Evolutionary conservation across 176 grass and related monocot genomes (phyloP).

Genomic region (Typha latifolia): DNA sequence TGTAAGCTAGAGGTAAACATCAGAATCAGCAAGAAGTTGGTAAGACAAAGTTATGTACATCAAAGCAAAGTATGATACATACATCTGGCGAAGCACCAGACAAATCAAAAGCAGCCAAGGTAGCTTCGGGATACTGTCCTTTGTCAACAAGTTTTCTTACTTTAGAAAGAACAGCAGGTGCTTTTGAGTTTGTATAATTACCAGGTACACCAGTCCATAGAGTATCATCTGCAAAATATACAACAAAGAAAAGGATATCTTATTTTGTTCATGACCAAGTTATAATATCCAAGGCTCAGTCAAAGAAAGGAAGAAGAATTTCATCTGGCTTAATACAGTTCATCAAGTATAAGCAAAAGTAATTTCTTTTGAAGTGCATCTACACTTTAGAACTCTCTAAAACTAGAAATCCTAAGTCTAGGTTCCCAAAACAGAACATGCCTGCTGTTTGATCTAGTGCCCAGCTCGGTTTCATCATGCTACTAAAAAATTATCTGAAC

Average conservation of each 20-base stretch:
- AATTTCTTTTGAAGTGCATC: no score
- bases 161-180: conserved; percentile 57
- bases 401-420: no score
- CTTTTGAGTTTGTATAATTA: conserved; percentile 65
- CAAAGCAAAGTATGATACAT: conserved; percentile 18
- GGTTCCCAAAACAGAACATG: no score
- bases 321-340: no score
- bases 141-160: conserved; percentile 74
- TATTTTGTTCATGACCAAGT: no score
- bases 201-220: conserved; percentile 86
- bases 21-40: not conserved
- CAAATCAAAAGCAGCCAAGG: conserved; percentile 46
- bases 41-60: not conserved
- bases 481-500: no score
- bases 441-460: no score
- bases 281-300: not conserved
- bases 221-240: conserved; percentile 63
- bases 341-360: no score
- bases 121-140: conserved; percentile 63
- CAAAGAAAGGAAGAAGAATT: no score
- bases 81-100: conserved; percentile 54
- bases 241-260: not conserved
- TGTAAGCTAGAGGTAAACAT: not conserved
- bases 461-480: no score
- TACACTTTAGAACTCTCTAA: no score